These are phyloP conservation scores for Colletotrichum phormii DNA, from an alignment of 2,329 filamentous ascomycete genomes.

Conservation along the genomic window DNA sequence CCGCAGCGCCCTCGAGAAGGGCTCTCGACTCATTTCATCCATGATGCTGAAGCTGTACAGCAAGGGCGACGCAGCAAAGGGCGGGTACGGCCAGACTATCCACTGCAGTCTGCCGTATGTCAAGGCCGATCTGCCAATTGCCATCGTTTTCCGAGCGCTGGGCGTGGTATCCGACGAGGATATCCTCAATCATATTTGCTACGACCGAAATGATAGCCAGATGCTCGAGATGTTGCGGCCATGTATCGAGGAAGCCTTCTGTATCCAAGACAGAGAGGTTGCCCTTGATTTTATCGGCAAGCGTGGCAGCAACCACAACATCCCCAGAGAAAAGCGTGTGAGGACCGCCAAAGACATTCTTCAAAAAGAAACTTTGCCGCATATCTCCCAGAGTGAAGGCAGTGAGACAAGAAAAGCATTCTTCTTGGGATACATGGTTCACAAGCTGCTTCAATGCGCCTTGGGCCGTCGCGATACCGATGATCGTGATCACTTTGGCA, in stretches of 20 bases:
- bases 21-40: slow-evolving; percentile 92
- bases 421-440: slow-evolving; percentile 99
- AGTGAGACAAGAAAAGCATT: slow-evolving; percentile 97
- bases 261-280: slow-evolving; percentile 94
- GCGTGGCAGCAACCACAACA: slow-evolving; percentile 79
- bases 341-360: slow-evolving; percentile 93
- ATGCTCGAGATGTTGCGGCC: slow-evolving; percentile 98
- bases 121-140: slow-evolving; percentile 92
- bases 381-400: slow-evolving; percentile 95
- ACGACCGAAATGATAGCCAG: slow-evolving; percentile 92
- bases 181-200: slow-evolving; percentile 97
- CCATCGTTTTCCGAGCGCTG: slow-evolving; percentile 93
- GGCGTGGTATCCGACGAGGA: slow-evolving; percentile 98
- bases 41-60: slow-evolving; percentile 90
- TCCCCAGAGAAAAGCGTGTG: slow-evolving; percentile 81
- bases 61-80: slow-evolving; percentile 83
- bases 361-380: slow-evolving; percentile 95
- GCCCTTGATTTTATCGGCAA: slow-evolving; percentile 96
- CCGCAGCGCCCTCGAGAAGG: slow-evolving; percentile 94
- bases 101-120: slow-evolving; percentile 93
- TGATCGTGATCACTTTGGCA: slow-evolving; percentile 98
- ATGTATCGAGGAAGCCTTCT: slow-evolving; percentile 96
- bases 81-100: slow-evolving; percentile 87
- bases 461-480: slow-evolving; percentile 94
- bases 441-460: slow-evolving; percentile 92